Conservation (phyloP, 164 flowering plant species). For the Stephania yunnanensis region DNA sequence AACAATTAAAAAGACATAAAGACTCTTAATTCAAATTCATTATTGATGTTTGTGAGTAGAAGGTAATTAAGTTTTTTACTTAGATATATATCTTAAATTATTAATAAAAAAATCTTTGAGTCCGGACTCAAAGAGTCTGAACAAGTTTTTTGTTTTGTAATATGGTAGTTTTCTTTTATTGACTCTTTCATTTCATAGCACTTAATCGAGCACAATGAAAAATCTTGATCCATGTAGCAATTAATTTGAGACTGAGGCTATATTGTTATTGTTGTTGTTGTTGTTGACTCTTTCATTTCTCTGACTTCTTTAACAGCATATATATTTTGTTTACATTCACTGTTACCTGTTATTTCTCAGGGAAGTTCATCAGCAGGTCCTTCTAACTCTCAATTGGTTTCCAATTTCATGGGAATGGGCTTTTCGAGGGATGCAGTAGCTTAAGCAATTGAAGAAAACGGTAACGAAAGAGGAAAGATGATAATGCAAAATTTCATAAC, state of each 20-base stretch:
- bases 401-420: slow-evolving; percentile 70
- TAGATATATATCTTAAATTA: too few relatives aligned
- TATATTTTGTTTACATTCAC: not conserved
- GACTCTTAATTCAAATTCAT: too few relatives aligned
- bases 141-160: too few relatives aligned
- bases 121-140: too few relatives aligned
- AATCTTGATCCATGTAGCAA: too few relatives aligned
- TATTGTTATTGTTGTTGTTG: too few relatives aligned
- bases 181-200: not conserved
- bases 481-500: not conserved
- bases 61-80: too few relatives aligned
- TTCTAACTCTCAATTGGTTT: slow-evolving; percentile 38
- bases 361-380: slow-evolving; percentile 47
- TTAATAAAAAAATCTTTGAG: too few relatives aligned
- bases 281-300: not conserved
- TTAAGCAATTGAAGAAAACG: slow-evolving; percentile 63
- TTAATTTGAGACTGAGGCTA: too few relatives aligned
- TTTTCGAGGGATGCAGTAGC: slow-evolving; percentile 48
- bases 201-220: too few relatives aligned
- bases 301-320: not conserved
- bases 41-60: too few relatives aligned
- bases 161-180: not conserved
- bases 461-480: slow-evolving; percentile 24
- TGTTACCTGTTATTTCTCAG: slow-evolving; percentile 23
- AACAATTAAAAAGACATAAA: too few relatives aligned